Evolutionary conservation across 768 basidiomycete genomes (phyloP), one percentile per base, ranked within the genome.

Genomic region (Leccinellum luteum): DNA sequence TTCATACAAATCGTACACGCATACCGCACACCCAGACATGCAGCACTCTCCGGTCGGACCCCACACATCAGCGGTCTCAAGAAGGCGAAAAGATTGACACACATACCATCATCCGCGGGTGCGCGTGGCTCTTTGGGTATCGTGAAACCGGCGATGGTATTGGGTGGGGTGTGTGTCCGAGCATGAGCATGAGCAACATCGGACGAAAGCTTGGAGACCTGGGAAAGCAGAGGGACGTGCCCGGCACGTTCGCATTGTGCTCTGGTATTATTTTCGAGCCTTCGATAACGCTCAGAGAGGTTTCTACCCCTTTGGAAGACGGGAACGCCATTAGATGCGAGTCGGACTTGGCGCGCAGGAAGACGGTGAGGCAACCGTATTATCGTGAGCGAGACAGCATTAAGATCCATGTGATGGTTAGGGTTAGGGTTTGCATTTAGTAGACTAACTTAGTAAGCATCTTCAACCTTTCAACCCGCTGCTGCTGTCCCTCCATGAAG

Each of bases 21-120:
- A 95, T n/a, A 94, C 73, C 0, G 92, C 90, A 66, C 94, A 96
- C 30, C 91, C 91, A 3, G 92, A 93, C 93, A 95, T 95, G 76
- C 93, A 96, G 71, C 93, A 94, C 72, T 94, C 93, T 94, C 62
- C 10, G 2, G 17, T 47, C 32, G 19, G 23, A n/a, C 44, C 15
- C 25, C 27, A 31, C 3, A 19, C 6, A 5, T 10, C 9, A 17
- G 32, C 15, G 14, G 3, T 10, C 48, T 13, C 28, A 14, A 2
- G 6, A 6, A 12, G 13, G 30, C 49, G 25, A n/a, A 23, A 27
- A 5, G 21, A 6, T 25, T 25, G 49, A 13, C 15, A 14, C 6
- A 58, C 81, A 25, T 60, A 87, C 89, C 89, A 67, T 92, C 89
- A 48, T 84, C 76, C 53, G 77, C 79, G 3, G 89, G 90, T 2